Conservation (phyloP, 768 basidiomycete genomes). For the Auriscalpium microsporum region DNA sequence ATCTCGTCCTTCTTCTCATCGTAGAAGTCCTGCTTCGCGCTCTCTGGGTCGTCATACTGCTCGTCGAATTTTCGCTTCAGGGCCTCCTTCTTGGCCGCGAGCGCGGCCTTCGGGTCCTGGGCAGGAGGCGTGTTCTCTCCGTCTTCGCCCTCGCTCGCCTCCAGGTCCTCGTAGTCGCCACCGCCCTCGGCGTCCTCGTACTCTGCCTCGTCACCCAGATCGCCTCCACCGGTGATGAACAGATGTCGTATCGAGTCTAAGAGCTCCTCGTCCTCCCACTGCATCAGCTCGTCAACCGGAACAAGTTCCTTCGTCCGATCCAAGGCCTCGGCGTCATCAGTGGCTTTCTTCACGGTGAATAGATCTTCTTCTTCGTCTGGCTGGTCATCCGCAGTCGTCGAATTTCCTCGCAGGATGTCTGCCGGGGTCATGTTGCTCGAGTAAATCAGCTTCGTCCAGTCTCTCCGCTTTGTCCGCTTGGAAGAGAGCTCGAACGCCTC, state of each 20-base stretch:
- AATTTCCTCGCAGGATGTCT: constrained; percentile 48
- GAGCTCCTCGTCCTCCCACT: constrained; percentile 81
- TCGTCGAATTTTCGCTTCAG: constrained; percentile 95
- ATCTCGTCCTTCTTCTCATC: constrained; percentile 89
- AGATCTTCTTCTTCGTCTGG: constrained; percentile 61
- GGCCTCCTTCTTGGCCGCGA: constrained; percentile 81
- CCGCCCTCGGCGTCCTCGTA: constrained; percentile 30
- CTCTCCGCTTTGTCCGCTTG: constrained; percentile 37
- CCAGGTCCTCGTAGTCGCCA: constrained; percentile 33
- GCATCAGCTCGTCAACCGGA: constrained; percentile 42
- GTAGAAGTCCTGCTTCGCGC: constrained; percentile 79
- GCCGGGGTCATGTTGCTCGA: constrained; percentile 56
- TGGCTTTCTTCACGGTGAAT: constrained; percentile 48
- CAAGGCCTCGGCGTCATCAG: constrained; percentile 37
- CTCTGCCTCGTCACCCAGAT: constrained; percentile 32
- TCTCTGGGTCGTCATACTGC: constrained; percentile 87
- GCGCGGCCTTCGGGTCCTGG: constrained; percentile 39
- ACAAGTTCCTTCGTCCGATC: constrained; percentile 64
- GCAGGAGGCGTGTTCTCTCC: constrained; percentile 18
- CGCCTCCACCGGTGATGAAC: constrained; percentile 74
- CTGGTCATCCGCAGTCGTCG: constrained; percentile 15
- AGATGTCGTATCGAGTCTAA: constrained; percentile 79
- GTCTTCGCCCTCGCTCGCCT: constrained; percentile 8
- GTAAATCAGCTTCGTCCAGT: constrained; percentile 88
- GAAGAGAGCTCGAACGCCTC: constrained; percentile 34